phyloP scores from a whole-genome alignment of 1,284 basidiomycete species.

The Trichosporon asahii region DNA sequence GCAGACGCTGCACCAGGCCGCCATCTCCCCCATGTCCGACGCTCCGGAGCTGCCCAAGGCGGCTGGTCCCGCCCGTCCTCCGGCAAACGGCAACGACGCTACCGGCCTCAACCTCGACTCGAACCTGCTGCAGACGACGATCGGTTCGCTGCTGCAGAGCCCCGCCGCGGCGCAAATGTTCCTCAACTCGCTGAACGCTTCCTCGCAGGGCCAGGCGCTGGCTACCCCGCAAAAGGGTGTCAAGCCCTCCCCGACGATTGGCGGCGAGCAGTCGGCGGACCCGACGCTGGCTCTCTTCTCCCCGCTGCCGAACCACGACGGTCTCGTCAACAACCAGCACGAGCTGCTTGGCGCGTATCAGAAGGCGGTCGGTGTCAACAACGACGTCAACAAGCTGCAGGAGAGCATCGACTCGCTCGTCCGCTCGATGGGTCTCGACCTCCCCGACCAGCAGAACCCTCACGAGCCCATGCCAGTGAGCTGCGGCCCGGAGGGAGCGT shows the following conservation, averaged over 20 bases:
- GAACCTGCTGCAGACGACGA: constrained; percentile 59
- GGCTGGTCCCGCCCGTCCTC: background rate
- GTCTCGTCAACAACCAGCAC: constrained; percentile 35
- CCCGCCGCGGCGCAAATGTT: constrained; percentile 68
- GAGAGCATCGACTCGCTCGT: constrained; percentile 70
- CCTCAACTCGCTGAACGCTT: constrained; percentile 56
- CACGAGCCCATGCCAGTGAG: background rate
- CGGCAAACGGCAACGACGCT: constrained; percentile 12
- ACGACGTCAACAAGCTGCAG: constrained; percentile 69
- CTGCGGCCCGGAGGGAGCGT: constrained; percentile 14
- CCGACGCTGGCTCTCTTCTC: constrained; percentile 45
- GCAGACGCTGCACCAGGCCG: constrained; percentile 31
- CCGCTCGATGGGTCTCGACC: constrained; percentile 63
- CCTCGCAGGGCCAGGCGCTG: constrained; percentile 41
- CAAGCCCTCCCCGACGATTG: constrained; percentile 12
- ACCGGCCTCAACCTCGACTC: constrained; percentile 47
- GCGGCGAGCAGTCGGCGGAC: constrained; percentile 23
- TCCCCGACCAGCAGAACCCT: constrained; percentile 20
- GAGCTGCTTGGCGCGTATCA: constrained; percentile 61
- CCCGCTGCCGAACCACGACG: constrained; percentile 34
- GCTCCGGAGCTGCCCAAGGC: constrained; percentile 10
- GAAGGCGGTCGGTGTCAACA: constrained; percentile 63
- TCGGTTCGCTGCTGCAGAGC: constrained; percentile 61
- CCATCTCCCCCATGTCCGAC: constrained; percentile 33
- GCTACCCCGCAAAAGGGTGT: constrained; percentile 18